phyloP scores from a whole-genome alignment of 2,329 filamentous ascomycete species.

The Xylaria sp. region DNA sequence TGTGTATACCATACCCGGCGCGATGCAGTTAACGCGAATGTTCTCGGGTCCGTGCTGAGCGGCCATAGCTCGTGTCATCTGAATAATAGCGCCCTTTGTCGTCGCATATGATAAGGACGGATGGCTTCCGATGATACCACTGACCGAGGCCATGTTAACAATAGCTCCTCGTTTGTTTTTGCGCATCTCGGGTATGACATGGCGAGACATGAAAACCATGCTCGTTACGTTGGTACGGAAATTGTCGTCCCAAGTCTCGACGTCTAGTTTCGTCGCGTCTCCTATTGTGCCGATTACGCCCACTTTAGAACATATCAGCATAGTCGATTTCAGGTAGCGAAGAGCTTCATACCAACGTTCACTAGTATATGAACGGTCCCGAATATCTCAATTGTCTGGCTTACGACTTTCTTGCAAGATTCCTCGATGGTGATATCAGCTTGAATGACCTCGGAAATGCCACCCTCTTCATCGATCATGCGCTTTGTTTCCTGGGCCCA shows the following conservation, averaged over 20 bases:
- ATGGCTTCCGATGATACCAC: slow-evolving; percentile 19
- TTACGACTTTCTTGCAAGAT: slow-evolving; percentile 32
- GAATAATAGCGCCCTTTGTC: slow-evolving; percentile 42
- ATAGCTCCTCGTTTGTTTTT: slow-evolving; percentile 43
- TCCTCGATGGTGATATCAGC: slow-evolving; percentile 36
- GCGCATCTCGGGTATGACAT: slow-evolving; percentile 43
- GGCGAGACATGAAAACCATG: slow-evolving; percentile 44
- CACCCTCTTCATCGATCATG: slow-evolving; percentile 40
- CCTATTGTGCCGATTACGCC: slow-evolving; percentile 44
- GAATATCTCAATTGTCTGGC: slow-evolving; percentile 33
- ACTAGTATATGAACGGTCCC: slow-evolving; percentile 38
- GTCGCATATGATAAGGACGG: slow-evolving; percentile 25
- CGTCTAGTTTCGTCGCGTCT: slow-evolving; percentile 37
- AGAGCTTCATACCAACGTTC: slow-evolving; percentile 36
- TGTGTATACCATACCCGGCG: slow-evolving; percentile 39
- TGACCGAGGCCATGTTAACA: slow-evolving; percentile 46
- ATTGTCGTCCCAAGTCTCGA: slow-evolving; percentile 41
- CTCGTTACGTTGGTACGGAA: slow-evolving; percentile 44
- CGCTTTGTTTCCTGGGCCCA: slow-evolving; percentile 38
- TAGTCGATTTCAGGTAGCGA: too few relatives aligned
- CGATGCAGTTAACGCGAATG: slow-evolving; percentile 33
- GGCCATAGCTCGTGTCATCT: slow-evolving; percentile 34
- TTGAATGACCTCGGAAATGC: slow-evolving; percentile 35
- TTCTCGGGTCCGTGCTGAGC: slow-evolving; percentile 29
- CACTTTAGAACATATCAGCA: too few relatives aligned